These are phyloP conservation scores for Tieghemostelium lacteum DNA, from an alignment of 78 protist species.

Conservation along the genomic window DNA sequence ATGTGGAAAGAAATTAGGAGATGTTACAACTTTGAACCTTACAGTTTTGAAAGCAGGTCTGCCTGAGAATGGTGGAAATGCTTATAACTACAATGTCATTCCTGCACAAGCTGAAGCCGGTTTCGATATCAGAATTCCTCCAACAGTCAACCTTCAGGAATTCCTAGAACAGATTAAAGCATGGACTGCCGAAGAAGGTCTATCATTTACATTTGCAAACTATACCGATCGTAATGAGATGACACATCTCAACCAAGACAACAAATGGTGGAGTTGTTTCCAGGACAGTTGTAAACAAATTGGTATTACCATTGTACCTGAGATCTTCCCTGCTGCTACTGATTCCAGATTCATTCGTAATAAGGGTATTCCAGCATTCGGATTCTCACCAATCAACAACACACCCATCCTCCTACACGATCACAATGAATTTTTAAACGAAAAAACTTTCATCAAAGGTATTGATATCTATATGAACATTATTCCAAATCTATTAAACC, in stretches of 20 bases:
- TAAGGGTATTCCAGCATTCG: constrained; percentile 88
- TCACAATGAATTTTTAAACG: constrained; percentile 90
- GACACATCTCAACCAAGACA: constrained; percentile 37
- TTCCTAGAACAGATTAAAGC: constrained; percentile 65
- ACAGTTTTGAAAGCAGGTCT: constrained; percentile 82
- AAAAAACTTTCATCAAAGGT: constrained; percentile 81
- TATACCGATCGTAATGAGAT: constrained; percentile 38
- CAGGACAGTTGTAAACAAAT: constrained; percentile 12
- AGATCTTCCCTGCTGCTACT: constrained; percentile 95
- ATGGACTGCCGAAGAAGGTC: constrained; percentile 82
- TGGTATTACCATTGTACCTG: constrained; percentile 54
- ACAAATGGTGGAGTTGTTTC: constrained; percentile 60
- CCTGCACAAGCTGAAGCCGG: constrained; percentile 88
- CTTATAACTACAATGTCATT: constrained; percentile 84
- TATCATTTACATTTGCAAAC: constrained; percentile 52
- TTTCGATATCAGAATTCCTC: constrained; percentile 91
- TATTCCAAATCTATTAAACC: constrained; percentile 65
- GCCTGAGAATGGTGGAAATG: constrained; percentile 46
- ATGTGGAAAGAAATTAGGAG: constrained; percentile 81
- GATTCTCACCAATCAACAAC: constrained; percentile 90
- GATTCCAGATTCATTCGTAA: constrained; percentile 89
- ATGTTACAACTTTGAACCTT: constrained; percentile 88
- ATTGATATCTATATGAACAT: constrained; percentile 81
- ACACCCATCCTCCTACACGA: constrained; percentile 94
- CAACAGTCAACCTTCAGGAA: constrained; percentile 65